Base-by-base conservation (phyloP, 2,329 filamentous ascomycete genomes). In the Colletotrichum tabaci region DNA sequence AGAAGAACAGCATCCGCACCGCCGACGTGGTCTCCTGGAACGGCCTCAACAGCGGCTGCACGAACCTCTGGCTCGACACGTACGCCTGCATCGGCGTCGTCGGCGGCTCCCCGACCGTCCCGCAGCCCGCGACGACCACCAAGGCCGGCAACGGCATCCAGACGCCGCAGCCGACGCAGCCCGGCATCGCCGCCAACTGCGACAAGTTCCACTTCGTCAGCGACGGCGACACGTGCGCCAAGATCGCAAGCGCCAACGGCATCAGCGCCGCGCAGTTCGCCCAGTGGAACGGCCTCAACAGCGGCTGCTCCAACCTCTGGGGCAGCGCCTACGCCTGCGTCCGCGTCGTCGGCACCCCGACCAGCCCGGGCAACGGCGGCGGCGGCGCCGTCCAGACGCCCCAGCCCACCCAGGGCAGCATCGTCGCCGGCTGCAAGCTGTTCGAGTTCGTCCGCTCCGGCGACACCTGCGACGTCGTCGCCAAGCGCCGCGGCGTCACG, bases 151-250 rank as follows among this genome's bases (percentile, higher is more conserved):
- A 80, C 80, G 73, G 72, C 75, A 16, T 61, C 70, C 12, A 78
- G 77, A 61, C 80, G 79, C 26, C 74, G 78, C 12, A 79, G 8
- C 67, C 57, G 9, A 82, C 79, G 49, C 61, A 49, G 8, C 67
- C 53, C 0, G 79, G 82, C 21, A 74, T 76, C 10, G 40, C 66
- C 0, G 60, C 64, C 8, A 72, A 77, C 2, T 67, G 74, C 10
- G 77, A 80, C 49, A 58, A 74, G 2, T 52, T 77, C 9, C 30
- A 30, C 30, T 9, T 30, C 30, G 30, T 30, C 30, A 9, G 30
- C 30, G 8, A 30, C 30, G 30, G 30, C 30, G 30, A 30, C 30
- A 30, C 30, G 30, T 30, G 30, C 30, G 30, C 30, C 30, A 30
- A 30, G 30, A 30, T 30, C 7, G 30, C 30, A 1, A 9, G 6